These are phyloP conservation scores for Podaxis sp. DNA, from an alignment of 768 basidiomycete genomes.

Conservation along the genomic window DNA sequence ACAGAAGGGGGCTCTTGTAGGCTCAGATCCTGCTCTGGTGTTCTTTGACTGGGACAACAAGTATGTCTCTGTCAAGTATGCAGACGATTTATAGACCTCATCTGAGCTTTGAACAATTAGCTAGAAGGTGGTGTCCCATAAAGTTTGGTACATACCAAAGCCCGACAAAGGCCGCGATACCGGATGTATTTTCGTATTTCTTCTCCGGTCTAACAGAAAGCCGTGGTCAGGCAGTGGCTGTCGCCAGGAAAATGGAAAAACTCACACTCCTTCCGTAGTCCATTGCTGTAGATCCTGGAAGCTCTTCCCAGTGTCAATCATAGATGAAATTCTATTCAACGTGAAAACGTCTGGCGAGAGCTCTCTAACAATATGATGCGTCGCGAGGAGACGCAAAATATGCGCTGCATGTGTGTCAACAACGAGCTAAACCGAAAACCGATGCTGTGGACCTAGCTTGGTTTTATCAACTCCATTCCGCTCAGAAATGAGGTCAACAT, in stretches of 20 bases:
- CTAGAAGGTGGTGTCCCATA: not conserved
- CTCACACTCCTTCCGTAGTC: conserved; percentile 40
- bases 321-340: conserved; percentile 65
- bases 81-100: conserved; percentile 74
- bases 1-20: conserved; percentile 66
- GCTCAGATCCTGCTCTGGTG: conserved; percentile 36
- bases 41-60: conserved; percentile 33
- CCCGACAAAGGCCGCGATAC: conserved; percentile 69
- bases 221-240: not conserved
- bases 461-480: conserved; percentile 41
- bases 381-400: conserved; percentile 71
- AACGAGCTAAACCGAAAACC: not conserved
- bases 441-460: conserved; percentile 49
- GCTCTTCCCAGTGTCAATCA: conserved; percentile 66
- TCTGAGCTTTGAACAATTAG: conserved; percentile 50
- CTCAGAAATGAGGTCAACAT: conserved; percentile 44
- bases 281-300: conserved; percentile 42
- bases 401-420: conserved; percentile 47
- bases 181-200: conserved; percentile 68
- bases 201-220: conserved; percentile 43
- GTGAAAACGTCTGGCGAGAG: conserved; percentile 70
- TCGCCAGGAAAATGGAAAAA: not conserved
- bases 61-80: conserved; percentile 72
- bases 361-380: conserved; percentile 75
- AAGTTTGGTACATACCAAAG: conserved; percentile 46